These are phyloP conservation scores for Scenedesmus sp. DNA, from an alignment of 163 green algal species.

Conservation along the genomic window DNA sequence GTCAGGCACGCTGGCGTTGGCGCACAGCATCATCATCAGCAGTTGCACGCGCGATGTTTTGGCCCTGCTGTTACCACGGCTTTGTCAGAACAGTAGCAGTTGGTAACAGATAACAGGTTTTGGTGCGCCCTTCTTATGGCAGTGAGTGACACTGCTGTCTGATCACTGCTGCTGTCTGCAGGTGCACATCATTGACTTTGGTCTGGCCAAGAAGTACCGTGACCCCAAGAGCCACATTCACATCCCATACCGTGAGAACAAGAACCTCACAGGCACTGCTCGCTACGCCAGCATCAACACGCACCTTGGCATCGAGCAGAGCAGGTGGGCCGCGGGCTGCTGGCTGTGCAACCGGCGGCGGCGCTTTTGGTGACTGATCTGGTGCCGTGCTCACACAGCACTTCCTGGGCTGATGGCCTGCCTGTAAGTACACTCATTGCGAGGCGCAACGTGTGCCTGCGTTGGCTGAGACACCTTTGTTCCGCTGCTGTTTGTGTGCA, in stretches of 20 bases:
- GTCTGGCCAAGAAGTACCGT: slow-evolving; percentile 99
- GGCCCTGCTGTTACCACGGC: background rate
- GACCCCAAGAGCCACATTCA: slow-evolving; percentile 99
- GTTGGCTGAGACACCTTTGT: background rate
- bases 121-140: too few relatives aligned
- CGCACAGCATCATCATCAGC: background rate
- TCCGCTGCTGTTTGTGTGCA: background rate
- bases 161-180: slow-evolving; percentile 53
- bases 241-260: slow-evolving; percentile 99
- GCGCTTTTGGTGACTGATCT: too few relatives aligned
- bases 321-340: slow-evolving; percentile 32
- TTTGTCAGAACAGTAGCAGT: background rate
- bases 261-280: slow-evolving; percentile 96
- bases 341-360: slow-evolving; percentile 52
- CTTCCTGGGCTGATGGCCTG: too few relatives aligned
- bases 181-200: slow-evolving; percentile 99
- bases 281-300: slow-evolving; percentile 99
- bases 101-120: background rate
- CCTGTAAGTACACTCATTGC: too few relatives aligned
- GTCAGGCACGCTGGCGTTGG: background rate
- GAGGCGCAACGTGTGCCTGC: too few relatives aligned
- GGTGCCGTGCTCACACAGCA: too few relatives aligned
- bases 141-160: background rate
- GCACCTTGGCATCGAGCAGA: slow-evolving; percentile 99
- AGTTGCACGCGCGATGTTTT: background rate